These are phyloP conservation scores for Emydomyces testavorans DNA, from an alignment of 2,329 filamentous ascomycete genomes.

Conservation along the genomic window DNA sequence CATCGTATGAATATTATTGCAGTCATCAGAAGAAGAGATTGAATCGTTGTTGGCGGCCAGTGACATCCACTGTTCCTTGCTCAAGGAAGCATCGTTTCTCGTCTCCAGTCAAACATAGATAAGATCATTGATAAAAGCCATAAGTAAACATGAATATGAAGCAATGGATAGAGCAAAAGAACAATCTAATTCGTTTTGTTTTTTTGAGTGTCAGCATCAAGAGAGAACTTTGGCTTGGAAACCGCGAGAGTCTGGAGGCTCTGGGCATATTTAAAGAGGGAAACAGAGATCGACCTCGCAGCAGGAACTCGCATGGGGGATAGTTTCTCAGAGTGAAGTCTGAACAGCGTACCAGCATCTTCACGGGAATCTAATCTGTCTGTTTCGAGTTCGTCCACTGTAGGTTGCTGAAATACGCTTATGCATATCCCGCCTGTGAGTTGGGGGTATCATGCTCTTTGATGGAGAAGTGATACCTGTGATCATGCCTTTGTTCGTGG, in stretches of 20 bases:
- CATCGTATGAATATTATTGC: not conserved
- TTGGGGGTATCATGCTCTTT: too few relatives aligned
- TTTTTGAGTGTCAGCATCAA: too few relatives aligned
- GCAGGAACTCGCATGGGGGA: not conserved
- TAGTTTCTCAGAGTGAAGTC: not conserved
- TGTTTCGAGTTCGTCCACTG: too few relatives aligned
- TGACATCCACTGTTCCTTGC: slow-evolving; percentile 2
- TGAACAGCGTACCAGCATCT: not conserved
- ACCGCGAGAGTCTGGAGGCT: not conserved
- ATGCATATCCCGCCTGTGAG: too few relatives aligned
- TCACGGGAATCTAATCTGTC: not conserved
- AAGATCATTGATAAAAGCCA: not conserved
- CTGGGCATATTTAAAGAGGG: not conserved
- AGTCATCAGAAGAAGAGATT: not conserved
- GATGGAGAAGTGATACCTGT: too few relatives aligned
- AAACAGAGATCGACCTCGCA: not conserved
- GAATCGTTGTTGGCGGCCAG: not conserved
- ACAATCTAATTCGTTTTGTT: too few relatives aligned
- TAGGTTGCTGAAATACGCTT: too few relatives aligned
- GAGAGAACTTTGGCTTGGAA: too few relatives aligned
- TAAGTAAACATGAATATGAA: not conserved
- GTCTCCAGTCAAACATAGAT: not conserved
- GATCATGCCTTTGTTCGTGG: too few relatives aligned
- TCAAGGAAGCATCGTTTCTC: not conserved
- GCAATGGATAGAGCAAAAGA: not conserved